Base-by-base conservation (phyloP, 352 stramenopile species). In the Globisporangium acanthophoron region DNA sequence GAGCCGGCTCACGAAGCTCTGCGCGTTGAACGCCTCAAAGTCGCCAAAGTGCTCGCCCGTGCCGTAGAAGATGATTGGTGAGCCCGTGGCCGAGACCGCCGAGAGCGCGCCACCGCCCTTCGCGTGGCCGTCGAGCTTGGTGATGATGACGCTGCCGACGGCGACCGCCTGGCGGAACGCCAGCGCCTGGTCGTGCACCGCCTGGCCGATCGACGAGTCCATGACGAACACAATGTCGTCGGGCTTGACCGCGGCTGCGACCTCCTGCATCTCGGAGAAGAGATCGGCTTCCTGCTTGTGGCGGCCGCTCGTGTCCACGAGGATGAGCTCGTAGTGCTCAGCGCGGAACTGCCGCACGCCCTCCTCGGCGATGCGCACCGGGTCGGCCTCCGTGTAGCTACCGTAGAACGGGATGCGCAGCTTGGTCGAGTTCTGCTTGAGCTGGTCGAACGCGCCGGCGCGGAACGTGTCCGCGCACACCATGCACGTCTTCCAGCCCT, bases 341-440 rank as follows among this genome's bases (percentile, higher is more conserved):
- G 88, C 80, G 27, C 87, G 70, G 73, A 99, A 99, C 64, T 98
- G 94, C 52, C 90, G 81, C 33, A 99, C 97, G 59, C 97, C 97
- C 76, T 99, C 93, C 68, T 98, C 88, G 4, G 97, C 97, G 62
- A 99, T 99, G 27, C 88, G 78, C 21, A 99, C 97, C 0, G 97
- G 97, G 78, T 99, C 97, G 21, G 96, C 96, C 71, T 99, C 96
- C 9, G 94, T 98, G 76, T 99, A 99, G 64, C 78, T 96, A 29
- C 97, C 97, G 73, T 99, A 99, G 71, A 99, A 99, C 13, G 97
- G 97, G 54, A 98, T 94, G 20, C 92, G 86, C 59, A 99, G 74
- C 78, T 99, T 99, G 31, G 96, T 99, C 31, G 97, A 97, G 83
- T 99, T 99, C 78, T 99, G 97, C 76, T 99, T 99, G 20, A 99